Conservation (phyloP, 2,329 filamentous ascomycete species). For the Colletotrichum gigasporum region DNA sequence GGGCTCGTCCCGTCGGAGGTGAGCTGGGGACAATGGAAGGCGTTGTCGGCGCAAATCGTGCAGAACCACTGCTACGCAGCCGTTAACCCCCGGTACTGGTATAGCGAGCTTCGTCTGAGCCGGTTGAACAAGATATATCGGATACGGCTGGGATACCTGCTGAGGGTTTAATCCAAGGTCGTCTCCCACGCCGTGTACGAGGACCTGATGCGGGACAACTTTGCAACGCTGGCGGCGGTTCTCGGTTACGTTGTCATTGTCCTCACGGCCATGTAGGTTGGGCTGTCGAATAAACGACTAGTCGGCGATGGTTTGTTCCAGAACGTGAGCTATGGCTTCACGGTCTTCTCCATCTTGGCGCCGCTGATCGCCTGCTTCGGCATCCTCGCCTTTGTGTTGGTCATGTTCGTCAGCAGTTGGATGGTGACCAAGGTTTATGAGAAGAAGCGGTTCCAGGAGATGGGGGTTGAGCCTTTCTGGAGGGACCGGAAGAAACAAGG, state of each 20-base stretch:
- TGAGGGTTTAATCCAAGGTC: slow-evolving; percentile 28
- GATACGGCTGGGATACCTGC: slow-evolving; percentile 18
- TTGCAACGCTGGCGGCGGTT: slow-evolving; percentile 17
- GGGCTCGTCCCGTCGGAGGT: slow-evolving; percentile 44
- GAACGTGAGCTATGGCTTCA: slow-evolving; percentile 55
- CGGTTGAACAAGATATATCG: slow-evolving; percentile 54
- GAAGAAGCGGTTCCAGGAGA: slow-evolving; percentile 36
- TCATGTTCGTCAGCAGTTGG: slow-evolving; percentile 33
- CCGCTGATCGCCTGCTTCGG: slow-evolving; percentile 43
- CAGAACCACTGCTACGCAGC: slow-evolving; percentile 38
- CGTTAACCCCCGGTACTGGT: slow-evolving; percentile 48
- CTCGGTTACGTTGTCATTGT: slow-evolving; percentile 52
- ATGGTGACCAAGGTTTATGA: slow-evolving; percentile 31
- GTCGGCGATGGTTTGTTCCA: slow-evolving; percentile 49
- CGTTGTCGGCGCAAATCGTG: slow-evolving; percentile 36
- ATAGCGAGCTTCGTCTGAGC: slow-evolving; percentile 49
- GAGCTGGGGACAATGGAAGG: slow-evolving; percentile 49
- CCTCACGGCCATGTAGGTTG: slow-evolving; percentile 60
- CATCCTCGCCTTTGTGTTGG: slow-evolving; percentile 32
- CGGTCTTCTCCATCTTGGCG: slow-evolving; percentile 55
- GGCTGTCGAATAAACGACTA: slow-evolving; percentile 47
- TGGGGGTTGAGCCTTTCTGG: slow-evolving; percentile 31
- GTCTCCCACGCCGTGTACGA: slow-evolving; percentile 28
- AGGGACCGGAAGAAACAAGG: slow-evolving; percentile 1
- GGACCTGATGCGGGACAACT: slow-evolving; percentile 27